A percentile compares a stretch with the other conserved stretches of the same genome.
Evolutionary conservation across 208 protist genomes (phyloP).

Genomic region (Crithidia acanthocephali): DNA sequence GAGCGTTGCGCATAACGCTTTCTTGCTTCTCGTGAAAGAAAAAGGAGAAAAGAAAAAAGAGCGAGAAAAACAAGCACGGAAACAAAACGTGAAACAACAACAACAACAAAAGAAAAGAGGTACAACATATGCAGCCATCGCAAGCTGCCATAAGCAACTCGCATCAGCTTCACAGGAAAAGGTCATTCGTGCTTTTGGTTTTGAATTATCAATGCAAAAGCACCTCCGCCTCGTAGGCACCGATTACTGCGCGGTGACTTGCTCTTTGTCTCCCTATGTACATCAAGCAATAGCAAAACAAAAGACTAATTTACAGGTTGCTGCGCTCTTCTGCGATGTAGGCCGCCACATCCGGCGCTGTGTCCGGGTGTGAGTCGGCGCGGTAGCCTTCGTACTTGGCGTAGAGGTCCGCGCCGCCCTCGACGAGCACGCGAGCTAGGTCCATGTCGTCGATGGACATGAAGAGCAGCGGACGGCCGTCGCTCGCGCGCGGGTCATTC

Average conservation of each 20-base stretch:
- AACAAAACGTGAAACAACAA: background rate
- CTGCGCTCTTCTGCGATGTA: slow-evolving; percentile 45
- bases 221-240: too few relatives aligned
- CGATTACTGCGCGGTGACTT: too few relatives aligned
- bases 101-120: background rate
- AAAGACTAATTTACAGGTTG: slow-evolving; percentile 39
- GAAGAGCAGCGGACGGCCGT: slow-evolving; percentile 83
- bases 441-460: slow-evolving; percentile 83
- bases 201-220: too few relatives aligned
- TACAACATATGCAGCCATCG: background rate
- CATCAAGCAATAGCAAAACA: too few relatives aligned
- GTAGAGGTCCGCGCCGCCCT: slow-evolving; percentile 75
- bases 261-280: too few relatives aligned
- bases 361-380: slow-evolving; percentile 82
- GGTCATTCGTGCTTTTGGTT: too few relatives aligned
- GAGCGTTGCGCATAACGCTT: too few relatives aligned
- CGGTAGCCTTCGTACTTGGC: slow-evolving; percentile 74
- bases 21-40: too few relatives aligned
- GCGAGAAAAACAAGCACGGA: background rate
- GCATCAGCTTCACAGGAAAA: too few relatives aligned
- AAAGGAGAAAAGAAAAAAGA: slow-evolving; percentile 11
- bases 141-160: too few relatives aligned
- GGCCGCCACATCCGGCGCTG: slow-evolving; percentile 58
- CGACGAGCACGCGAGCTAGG: slow-evolving; percentile 69
- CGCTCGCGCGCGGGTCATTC: slow-evolving; percentile 56